phyloP scores from a whole-genome alignment of 2,329 filamentous ascomycete genomes.

The Scleromitrula shiraiana region DNA sequence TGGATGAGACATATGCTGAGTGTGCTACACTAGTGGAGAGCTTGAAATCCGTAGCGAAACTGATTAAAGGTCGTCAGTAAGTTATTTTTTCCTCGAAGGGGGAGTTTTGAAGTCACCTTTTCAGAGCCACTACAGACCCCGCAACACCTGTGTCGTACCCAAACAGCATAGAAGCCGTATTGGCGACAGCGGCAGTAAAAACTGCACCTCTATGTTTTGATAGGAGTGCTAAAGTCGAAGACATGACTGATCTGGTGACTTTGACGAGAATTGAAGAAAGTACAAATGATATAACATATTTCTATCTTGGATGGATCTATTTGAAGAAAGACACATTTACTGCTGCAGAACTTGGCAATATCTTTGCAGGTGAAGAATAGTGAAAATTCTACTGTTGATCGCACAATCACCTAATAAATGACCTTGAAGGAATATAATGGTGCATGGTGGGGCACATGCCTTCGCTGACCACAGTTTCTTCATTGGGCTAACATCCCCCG shows the following conservation, averaged over 20 bases:
- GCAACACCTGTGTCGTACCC: conserved; percentile 22
- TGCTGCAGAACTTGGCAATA: not conserved
- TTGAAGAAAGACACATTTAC: not conserved
- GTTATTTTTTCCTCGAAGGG: not conserved
- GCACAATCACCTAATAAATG: not conserved
- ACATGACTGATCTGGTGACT: conserved; percentile 1
- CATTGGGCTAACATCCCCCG: not conserved
- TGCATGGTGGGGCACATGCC: not conserved
- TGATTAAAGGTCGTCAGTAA: not conserved
- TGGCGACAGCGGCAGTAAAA: conserved; percentile 14
- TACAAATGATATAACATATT: not conserved
- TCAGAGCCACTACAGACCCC: conserved; percentile 16
- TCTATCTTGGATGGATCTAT: not conserved
- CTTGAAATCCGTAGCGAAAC: conserved; percentile 5
- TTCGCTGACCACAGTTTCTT: not conserved
- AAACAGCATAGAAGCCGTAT: conserved; percentile 19
- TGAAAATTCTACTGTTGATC: not conserved
- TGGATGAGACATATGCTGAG: conserved; percentile 19
- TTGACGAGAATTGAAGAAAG: not conserved
- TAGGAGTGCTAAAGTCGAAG: conserved; percentile 4
- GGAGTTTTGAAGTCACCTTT: conserved; percentile 8
- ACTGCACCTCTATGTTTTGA: conserved; percentile 16
- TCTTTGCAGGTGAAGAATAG: not conserved
- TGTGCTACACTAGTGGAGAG: conserved; percentile 11
- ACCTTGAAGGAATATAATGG: not conserved